Conservation (phyloP, 129 eudicot species). For the Escallonia herrerae region DNA sequence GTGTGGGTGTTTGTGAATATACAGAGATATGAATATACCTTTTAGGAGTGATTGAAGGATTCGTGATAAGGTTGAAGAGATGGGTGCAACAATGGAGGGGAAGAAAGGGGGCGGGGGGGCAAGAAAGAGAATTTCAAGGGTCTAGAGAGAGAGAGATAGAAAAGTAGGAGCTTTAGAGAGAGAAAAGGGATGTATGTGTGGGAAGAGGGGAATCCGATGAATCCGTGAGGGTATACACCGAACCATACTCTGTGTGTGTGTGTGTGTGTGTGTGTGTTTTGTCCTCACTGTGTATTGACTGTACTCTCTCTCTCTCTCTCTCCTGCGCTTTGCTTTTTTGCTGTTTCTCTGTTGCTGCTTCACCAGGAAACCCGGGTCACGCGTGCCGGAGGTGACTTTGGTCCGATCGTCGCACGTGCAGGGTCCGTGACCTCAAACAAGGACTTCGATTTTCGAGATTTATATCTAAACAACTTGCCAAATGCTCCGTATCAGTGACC, state of each 20-base stretch:
- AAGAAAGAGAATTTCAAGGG: background rate
- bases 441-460: background rate
- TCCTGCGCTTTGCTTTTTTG: too few species aligned
- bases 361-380: conserved; percentile 15
- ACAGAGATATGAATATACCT: conserved; percentile 26
- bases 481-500: too few species aligned
- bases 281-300: background rate
- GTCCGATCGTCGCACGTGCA: conserved; percentile 14
- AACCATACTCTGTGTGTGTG: background rate
- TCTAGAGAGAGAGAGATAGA: conserved; percentile 19
- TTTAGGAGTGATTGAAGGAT: conserved; percentile 13
- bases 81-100: background rate
- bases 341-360: background rate
- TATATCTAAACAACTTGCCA: too few species aligned
- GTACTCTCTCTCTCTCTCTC: background rate
- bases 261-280: background rate
- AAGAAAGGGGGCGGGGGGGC: too few species aligned
- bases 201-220: conserved; percentile 3
- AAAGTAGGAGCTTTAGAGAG: conserved; percentile 6
- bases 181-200: background rate
- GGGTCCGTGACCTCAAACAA: background rate
- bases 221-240: conserved; percentile 9
- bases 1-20: background rate
- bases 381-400: conserved; percentile 8
- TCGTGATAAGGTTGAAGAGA: conserved; percentile 16